These are phyloP conservation scores for Talaromyces trachyspermus DNA, from an alignment of 495 filamentous ascomycete species.

Conservation along the genomic window DNA sequence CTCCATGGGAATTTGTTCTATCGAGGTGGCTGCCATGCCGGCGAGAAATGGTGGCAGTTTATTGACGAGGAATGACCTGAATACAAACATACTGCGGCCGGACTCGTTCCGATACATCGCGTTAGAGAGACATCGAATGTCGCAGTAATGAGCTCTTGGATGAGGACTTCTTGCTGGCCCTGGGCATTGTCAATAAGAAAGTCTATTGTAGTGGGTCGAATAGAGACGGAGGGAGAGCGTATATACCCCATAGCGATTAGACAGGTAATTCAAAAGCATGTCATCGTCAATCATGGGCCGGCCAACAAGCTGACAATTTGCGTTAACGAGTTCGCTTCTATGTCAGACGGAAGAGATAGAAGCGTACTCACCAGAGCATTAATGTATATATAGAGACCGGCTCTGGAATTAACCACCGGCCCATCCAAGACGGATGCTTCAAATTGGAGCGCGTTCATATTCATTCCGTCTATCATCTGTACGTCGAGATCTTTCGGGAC, in stretches of 20 bases:
- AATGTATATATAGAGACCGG: slow-evolving; percentile 86
- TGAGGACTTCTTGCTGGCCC: slow-evolving; percentile 68
- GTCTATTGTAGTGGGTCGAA: too few species aligned
- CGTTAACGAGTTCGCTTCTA: too few species aligned
- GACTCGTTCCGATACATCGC: slow-evolving; percentile 74
- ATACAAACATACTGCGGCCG: slow-evolving; percentile 60
- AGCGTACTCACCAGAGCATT: slow-evolving; percentile 63
- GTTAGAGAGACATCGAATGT: slow-evolving; percentile 87
- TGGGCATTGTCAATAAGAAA: slow-evolving; percentile 26
- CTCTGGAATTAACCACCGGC: slow-evolving; percentile 68
- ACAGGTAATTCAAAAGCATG: slow-evolving; percentile 68
- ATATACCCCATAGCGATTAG: slow-evolving; percentile 69
- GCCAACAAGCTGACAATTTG: slow-evolving; percentile 70
- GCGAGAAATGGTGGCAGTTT: slow-evolving; percentile 77
- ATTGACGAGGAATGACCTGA: slow-evolving; percentile 89
- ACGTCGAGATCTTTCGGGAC: slow-evolving; percentile 30
- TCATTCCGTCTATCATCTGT: slow-evolving; percentile 30
- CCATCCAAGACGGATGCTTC: slow-evolving; percentile 55
- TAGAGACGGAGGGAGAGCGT: not conserved
- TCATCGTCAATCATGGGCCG: slow-evolving; percentile 78
- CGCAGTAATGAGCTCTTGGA: slow-evolving; percentile 74
- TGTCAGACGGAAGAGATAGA: not conserved
- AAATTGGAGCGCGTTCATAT: slow-evolving; percentile 42
- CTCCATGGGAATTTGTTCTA: slow-evolving; percentile 62
- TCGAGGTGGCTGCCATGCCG: slow-evolving; percentile 51